Evolutionary conservation across 345 rosid species (phyloP).

Genomic region (Fremontodendron californicum): DNA sequence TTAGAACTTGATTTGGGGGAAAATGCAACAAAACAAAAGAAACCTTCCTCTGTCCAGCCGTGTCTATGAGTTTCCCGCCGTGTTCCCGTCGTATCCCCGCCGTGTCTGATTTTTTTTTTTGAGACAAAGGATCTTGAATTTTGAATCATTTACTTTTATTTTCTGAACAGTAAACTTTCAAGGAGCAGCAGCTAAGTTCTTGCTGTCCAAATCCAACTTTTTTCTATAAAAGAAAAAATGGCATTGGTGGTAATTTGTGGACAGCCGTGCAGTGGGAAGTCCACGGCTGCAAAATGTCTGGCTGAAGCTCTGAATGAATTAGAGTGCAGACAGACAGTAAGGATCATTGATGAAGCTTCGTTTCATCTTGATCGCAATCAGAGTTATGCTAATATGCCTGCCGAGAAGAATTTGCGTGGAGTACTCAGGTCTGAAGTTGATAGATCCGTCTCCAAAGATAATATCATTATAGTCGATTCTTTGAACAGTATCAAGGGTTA

Average conservation of each 20-base stretch:
- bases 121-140: not conserved
- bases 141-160: not conserved
- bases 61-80: too few species aligned
- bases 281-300: constrained; percentile 56
- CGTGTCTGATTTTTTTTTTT: too few species aligned
- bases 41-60: too few species aligned
- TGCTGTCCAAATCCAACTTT: not conserved
- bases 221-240: constrained; percentile 27
- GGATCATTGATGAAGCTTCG: constrained; percentile 66
- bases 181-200: not conserved
- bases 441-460: constrained; percentile 87
- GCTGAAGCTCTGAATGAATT: constrained; percentile 64
- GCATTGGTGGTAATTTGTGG: constrained; percentile 91
- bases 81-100: too few species aligned
- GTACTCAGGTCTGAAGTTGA: constrained; percentile 95
- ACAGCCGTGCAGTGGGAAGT: constrained; percentile 94
- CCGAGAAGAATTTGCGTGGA: constrained; percentile 93
- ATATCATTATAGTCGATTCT: constrained; percentile 79
- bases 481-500: constrained; percentile 94
- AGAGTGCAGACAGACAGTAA: constrained; percentile 51
- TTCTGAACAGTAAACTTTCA: not conserved
- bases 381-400: constrained; percentile 84
- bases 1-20: too few species aligned
- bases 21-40: too few species aligned
- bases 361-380: constrained; percentile 90